A percentile compares a stretch with the other conserved stretches of the same genome.
Conservation (phyloP, 768 basidiomycete species). For the Mycena galopus region DNA sequence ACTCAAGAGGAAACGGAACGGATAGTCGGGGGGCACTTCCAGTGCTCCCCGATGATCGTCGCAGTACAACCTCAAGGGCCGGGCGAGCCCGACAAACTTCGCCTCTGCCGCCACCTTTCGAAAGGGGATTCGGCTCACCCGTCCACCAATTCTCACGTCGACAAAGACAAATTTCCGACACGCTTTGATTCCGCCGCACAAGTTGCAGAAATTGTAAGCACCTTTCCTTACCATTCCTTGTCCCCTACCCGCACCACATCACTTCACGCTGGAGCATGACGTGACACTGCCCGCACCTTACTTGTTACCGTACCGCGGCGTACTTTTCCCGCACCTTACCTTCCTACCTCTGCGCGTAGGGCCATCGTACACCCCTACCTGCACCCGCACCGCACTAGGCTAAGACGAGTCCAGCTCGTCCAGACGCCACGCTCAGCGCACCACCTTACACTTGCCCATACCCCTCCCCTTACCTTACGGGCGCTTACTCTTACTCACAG, state of each 20-base stretch:
- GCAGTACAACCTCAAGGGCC: neutral
- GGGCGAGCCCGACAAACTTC: neutral
- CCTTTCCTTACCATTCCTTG: slow-evolving; percentile 20
- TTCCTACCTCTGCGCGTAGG: too few relatives aligned
- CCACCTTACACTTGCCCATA: neutral
- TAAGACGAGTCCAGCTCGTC: too few relatives aligned
- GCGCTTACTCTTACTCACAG: neutral
- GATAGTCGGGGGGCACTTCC: neutral
- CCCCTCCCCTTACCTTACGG: neutral
- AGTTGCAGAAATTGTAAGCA: too few relatives aligned
- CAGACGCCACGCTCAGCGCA: too few relatives aligned
- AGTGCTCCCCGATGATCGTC: neutral
- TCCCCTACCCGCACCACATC: too few relatives aligned
- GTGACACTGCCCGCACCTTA: too few relatives aligned
- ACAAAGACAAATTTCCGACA: neutral
- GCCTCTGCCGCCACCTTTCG: neutral
- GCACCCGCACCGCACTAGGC: too few relatives aligned
- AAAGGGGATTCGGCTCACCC: neutral
- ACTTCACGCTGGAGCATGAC: too few relatives aligned
- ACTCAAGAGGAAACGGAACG: neutral
- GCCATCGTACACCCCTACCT: too few relatives aligned
- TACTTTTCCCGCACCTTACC: too few relatives aligned
- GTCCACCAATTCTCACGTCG: neutral
- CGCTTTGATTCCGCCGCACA: slow-evolving; percentile 13
- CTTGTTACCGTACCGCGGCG: too few relatives aligned